Evolutionary conservation across 345 rosid species (phyloP), one percentile per base, ranked within the genome.

Genomic region (Corymbia maculata): DNA sequence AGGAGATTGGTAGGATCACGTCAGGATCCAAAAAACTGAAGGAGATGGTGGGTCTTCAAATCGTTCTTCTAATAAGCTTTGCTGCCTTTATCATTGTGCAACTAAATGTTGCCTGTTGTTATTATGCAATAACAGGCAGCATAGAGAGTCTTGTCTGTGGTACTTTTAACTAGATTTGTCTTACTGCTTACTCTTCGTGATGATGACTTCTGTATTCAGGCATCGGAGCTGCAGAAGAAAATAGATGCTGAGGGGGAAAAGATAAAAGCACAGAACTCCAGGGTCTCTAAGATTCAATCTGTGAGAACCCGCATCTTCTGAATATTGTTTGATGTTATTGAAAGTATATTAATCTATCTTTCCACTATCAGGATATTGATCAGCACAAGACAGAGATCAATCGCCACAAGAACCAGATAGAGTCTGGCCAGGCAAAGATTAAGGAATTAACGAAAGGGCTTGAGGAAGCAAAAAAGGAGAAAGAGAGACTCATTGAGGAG

Each of bases 181-280:
- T 52, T 85, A 14, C 26, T 45, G 28, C 49, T 49, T 75, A 42
- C 84, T 75, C 49, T 75, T 75, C 3, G 82, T 42, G 82, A 44
- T 42, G 68, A 84, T 13, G 28, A 24, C 88, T 66, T 52, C 87
- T 91, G 16, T 87, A 91, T 82, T 68, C 88, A 98, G 99, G 98
- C 97, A n/a, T 86, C 87, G 70, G 94, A 94, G 92, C 96, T 98
- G 89, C 99, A 97, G 93, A 94, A 89, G 88, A 94, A 94, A 91
- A 94, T 98, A 93, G 99, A 95, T 90, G 96, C 96, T 57, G 99
- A 98, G 51, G 99, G 98, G 88, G 97, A 94, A 93, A 92, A 86
- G 75, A 85, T 98, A 93, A 97, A 95, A 91, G 90, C 90, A 53
- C 99, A 98, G 88, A 98, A 97, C 91, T 87, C 92, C 88, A 98